phyloP scores from a whole-genome alignment of 1,139 yeast species.

The Zygoascus meyerae region DNA sequence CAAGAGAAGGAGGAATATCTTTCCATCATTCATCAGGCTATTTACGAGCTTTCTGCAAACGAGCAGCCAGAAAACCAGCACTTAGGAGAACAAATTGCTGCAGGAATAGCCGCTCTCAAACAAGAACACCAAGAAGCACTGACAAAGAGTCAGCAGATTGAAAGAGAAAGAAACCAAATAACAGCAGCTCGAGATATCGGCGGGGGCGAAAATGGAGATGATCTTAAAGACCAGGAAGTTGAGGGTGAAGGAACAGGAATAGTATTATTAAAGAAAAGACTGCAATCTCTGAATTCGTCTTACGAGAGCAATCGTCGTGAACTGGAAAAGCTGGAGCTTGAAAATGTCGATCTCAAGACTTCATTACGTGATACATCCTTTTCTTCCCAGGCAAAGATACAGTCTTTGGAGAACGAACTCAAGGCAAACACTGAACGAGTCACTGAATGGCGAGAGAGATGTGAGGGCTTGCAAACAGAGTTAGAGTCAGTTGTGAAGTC shows the following conservation, averaged over 20 bases:
- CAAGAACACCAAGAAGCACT: background rate
- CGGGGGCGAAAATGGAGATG: conserved; percentile 1
- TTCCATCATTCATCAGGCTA: conserved; percentile 4
- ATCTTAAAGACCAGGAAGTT: background rate
- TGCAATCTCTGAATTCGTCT: conserved; percentile 20
- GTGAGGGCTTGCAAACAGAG: conserved; percentile 30
- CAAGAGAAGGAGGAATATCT: conserved; percentile 2
- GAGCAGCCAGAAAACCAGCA: conserved; percentile 2
- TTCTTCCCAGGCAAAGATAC: conserved; percentile 26
- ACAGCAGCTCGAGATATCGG: background rate
- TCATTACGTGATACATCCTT: conserved; percentile 31
- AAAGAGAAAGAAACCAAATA: background rate
- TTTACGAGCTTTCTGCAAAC: conserved; percentile 8
- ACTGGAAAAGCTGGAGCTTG: conserved; percentile 32
- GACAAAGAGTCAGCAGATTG: background rate
- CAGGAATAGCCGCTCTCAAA: conserved; percentile 4
- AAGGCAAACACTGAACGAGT: conserved; percentile 25
- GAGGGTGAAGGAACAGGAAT: conserved; percentile 17
- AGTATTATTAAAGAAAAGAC: conserved; percentile 19
- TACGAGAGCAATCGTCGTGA: conserved; percentile 27
- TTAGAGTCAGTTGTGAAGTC: conserved; percentile 30
- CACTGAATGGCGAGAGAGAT: conserved; percentile 30
- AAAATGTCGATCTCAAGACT: conserved; percentile 32
- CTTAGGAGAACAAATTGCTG: conserved; percentile 1
- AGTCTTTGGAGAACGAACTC: conserved; percentile 27